Percentiles rank a stretch among this genome's conserved stretches.
phyloP scores from a whole-genome alignment of 2,329 filamentous ascomycete genomes.

The Orbilia oligospora region DNA sequence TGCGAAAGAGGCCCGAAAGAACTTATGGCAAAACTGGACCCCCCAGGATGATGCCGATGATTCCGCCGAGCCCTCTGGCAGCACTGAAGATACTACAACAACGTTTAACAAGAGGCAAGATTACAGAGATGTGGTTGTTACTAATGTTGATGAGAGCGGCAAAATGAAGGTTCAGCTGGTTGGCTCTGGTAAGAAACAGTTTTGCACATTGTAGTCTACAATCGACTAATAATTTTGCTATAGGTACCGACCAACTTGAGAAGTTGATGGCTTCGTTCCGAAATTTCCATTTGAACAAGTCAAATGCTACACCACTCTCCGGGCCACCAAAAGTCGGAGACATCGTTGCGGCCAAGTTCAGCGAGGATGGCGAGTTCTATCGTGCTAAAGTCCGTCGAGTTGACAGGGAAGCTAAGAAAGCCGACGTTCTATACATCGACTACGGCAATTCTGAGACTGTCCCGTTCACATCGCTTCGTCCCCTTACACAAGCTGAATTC shows the following conservation, averaged over 20 bases:
- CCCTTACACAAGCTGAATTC: constrained; percentile 85
- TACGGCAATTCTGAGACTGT: constrained; percentile 95
- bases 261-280: constrained; percentile 92
- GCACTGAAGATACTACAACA: constrained; percentile 70
- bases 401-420: constrained; percentile 88
- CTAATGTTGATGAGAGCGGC: constrained; percentile 85
- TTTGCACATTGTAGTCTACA: neutral
- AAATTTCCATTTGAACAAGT: constrained; percentile 86
- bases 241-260: constrained; percentile 84
- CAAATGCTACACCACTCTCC: constrained; percentile 81
- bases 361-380: constrained; percentile 92
- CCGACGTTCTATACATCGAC: constrained; percentile 94
- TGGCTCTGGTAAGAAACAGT: constrained; percentile 68
- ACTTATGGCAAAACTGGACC: constrained; percentile 94
- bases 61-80: constrained; percentile 70
- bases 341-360: constrained; percentile 90
- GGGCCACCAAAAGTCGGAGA: constrained; percentile 90
- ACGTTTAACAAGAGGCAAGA: constrained; percentile 80
- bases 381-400: constrained; percentile 91
- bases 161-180: constrained; percentile 93
- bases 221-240: neutral
- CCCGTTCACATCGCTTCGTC: constrained; percentile 85
- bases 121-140: constrained; percentile 94
- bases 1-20: constrained; percentile 90
- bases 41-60: constrained; percentile 83